Evolutionary conservation across 2,329 filamentous ascomycete genomes (phyloP), one percentile per base, ranked within the genome.

Genomic region (Colletotrichum horii): DNA sequence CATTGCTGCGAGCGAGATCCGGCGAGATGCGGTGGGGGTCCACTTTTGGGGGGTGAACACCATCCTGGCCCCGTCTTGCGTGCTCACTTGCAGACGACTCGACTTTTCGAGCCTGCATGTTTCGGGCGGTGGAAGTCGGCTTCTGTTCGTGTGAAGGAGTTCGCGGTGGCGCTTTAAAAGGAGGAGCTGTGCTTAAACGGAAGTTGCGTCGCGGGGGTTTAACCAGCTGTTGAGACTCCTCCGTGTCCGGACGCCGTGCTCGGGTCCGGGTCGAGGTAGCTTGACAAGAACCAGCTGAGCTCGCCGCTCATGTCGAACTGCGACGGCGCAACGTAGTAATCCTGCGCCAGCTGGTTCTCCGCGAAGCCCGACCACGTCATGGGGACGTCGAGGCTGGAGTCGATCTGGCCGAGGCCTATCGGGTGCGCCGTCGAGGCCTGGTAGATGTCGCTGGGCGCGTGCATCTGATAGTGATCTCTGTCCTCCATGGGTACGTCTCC

Each of bases 251-350:
- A 2, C 19, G 26, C 43, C 26, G 48, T 8, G 22, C 26, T 43
- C 16, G 67, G 52, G 22, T 74, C 67, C 15, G 67, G 34, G 12
- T 74, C 71, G 34, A 71, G 61, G 19, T 74, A 74, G 19, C 71
- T 70, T 1, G 71, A 74, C 9, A 71, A 19, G 14, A 74, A 74
- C 71, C 67, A 74, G 22, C 67, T 74, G 3, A 74, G 28, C 36
- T 74, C 71, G 48, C 67, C 71, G 19, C 67, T 66, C 67, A 74
- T 71, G 28, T 71, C 71, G 12, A 71, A 74, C 22, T 74, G 71
- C 22, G 71, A 71, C 6, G 71, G 67, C 6, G 71, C 67, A 4
- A 74, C 67, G 19, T 66, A 71, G 67, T 74, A 74, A 5, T 66
- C 67, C 12, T 62, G 67, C 4, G 61, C 71, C 6, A 71, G 61